These are phyloP conservation scores for Asterionellopsis glacialis DNA, from an alignment of 108 stramenopile species.

Conservation along the genomic window DNA sequence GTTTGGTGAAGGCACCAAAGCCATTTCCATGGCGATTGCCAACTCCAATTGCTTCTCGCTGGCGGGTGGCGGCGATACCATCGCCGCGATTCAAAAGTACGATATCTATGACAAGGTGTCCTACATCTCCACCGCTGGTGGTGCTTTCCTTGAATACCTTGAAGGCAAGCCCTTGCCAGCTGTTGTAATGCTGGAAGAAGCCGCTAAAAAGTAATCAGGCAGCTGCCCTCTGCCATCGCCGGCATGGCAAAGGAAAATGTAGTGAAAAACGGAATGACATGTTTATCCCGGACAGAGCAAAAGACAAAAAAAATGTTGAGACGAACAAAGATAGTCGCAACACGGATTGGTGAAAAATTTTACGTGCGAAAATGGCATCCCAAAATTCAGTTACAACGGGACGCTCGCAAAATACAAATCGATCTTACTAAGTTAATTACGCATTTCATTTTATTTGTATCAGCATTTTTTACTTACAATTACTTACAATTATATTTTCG, in stretches of 20 bases:
- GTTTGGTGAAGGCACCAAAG: slow-evolving; percentile 22
- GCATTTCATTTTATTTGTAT: too few species aligned
- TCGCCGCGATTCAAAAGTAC: slow-evolving; percentile 60
- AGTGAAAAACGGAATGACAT: neutral
- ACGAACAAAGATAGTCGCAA: too few species aligned
- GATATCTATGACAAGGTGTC: slow-evolving; percentile 61
- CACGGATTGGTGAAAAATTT: too few species aligned
- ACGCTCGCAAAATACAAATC: too few species aligned
- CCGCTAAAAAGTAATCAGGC: too few species aligned
- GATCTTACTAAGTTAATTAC: too few species aligned
- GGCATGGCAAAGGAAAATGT: neutral
- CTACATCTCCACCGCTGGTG: slow-evolving; percentile 79
- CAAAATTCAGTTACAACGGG: too few species aligned
- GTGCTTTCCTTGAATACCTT: slow-evolving; percentile 78
- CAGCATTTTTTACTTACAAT: too few species aligned
- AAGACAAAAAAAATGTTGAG: slow-evolving; percentile 4
- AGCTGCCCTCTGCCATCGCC: neutral
- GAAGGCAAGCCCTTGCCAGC: slow-evolving; percentile 79
- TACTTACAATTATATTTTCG: too few species aligned
- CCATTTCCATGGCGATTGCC: slow-evolving; percentile 16
- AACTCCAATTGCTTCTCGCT: slow-evolving; percentile 40
- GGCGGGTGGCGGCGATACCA: slow-evolving; percentile 86
- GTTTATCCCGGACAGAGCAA: neutral
- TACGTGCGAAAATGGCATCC: too few species aligned
- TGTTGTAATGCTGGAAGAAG: slow-evolving; percentile 65